Conservation (phyloP, 208 protist species). For the Crithidia sp. region DNA sequence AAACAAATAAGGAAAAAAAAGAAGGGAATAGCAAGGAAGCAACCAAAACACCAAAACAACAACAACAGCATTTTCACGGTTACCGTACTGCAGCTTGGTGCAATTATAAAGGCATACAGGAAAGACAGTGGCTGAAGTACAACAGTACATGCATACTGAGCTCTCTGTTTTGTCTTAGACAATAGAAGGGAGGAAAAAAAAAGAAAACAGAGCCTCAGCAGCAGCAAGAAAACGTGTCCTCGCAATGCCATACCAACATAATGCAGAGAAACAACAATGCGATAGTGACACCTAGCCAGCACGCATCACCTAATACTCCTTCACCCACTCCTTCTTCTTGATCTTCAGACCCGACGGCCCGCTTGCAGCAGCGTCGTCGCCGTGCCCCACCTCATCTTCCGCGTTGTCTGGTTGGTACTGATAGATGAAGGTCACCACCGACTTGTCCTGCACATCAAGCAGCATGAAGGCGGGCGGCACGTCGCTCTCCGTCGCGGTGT, state of each 20-base stretch:
- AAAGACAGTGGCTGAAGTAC: not conserved
- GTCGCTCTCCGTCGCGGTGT: constrained; percentile 61
- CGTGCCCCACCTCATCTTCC: constrained; percentile 11
- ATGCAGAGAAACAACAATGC: not conserved
- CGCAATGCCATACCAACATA: too few relatives aligned
- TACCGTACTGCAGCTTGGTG: too few relatives aligned
- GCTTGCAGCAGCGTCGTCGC: constrained; percentile 22
- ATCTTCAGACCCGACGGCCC: constrained; percentile 45
- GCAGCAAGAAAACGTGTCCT: not conserved
- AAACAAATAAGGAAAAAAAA: too few relatives aligned
- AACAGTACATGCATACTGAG: too few relatives aligned
- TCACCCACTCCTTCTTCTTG: constrained; percentile 80
- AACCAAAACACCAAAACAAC: not conserved
- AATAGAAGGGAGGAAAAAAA: constrained; percentile 12
- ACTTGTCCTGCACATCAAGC: constrained; percentile 95
- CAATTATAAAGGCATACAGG: not conserved
- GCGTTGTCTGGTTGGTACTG: constrained; percentile 41
- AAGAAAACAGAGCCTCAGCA: constrained; percentile 1
- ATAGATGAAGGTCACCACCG: constrained; percentile 78
- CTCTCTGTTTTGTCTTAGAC: too few relatives aligned
- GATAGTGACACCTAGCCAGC: not conserved
- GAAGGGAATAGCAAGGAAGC: too few relatives aligned
- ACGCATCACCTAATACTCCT: constrained; percentile 25
- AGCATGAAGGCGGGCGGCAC: constrained; percentile 96
- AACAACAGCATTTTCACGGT: too few relatives aligned